Conservation (phyloP, 257 asterid genomes). For the Solanum sitiens region DNA sequence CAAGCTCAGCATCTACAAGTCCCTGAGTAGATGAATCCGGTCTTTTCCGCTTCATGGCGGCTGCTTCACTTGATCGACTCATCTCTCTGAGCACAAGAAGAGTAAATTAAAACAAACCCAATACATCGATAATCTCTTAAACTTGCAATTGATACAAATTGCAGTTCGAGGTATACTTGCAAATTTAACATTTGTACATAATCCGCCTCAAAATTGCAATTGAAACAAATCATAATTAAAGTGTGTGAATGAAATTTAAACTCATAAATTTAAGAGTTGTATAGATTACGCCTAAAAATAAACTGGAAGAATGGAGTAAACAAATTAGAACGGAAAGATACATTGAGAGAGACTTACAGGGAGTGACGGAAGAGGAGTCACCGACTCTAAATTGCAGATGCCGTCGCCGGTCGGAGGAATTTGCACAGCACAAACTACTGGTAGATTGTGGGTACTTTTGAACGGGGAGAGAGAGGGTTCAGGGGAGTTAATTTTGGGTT, state of each 20-base stretch:
- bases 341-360: neutral
- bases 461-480: neutral
- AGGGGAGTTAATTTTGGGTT: neutral
- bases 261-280: neutral
- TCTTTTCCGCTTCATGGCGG: conserved; percentile 40
- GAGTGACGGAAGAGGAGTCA: neutral
- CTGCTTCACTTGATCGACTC: conserved; percentile 4
- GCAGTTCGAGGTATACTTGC: neutral
- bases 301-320: neutral
- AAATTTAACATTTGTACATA: neutral
- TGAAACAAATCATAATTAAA: neutral
- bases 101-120: neutral
- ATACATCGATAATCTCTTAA: neutral
- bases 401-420: neutral
- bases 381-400: neutral
- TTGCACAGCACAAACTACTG: neutral
- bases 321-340: neutral
- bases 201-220: neutral
- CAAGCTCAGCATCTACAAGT: conserved; percentile 25
- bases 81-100: conserved; percentile 3
- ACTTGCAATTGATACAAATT: neutral
- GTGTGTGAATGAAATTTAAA: neutral
- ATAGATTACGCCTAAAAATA: neutral
- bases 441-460: neutral
- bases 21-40: conserved; percentile 12